These are phyloP conservation scores for Suillus variegatus DNA, from an alignment of 768 basidiomycete genomes.

Conservation along the genomic window DNA sequence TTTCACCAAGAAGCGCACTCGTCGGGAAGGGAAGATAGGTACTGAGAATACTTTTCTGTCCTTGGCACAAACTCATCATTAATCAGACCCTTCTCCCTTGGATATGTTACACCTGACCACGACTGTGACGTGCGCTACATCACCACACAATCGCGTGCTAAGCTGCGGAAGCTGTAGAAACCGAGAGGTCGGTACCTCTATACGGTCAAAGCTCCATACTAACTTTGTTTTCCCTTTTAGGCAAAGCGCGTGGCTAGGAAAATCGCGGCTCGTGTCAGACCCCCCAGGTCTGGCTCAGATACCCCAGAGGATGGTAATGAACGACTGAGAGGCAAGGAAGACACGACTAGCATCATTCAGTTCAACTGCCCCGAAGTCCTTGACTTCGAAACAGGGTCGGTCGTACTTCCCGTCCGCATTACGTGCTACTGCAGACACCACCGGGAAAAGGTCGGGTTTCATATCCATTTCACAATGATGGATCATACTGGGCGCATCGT, in stretches of 20 bases:
- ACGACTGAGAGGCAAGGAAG: slow-evolving; percentile 50
- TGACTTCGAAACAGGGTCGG: slow-evolving; percentile 86
- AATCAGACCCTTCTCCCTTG: slow-evolving; percentile 61
- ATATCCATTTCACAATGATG: slow-evolving; percentile 84
- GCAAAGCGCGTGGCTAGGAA: slow-evolving; percentile 91
- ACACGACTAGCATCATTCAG: slow-evolving; percentile 84
- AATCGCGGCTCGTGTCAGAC: slow-evolving; percentile 80
- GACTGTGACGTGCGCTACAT: slow-evolving; percentile 77
- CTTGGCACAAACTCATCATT: slow-evolving; percentile 21
- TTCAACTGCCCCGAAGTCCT: slow-evolving; percentile 93
- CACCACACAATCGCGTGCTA: slow-evolving; percentile 73
- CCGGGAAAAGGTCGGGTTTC: slow-evolving; percentile 94
- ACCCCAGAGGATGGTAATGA: slow-evolving; percentile 58
- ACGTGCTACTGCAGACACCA: slow-evolving; percentile 99
- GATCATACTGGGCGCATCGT: slow-evolving; percentile 79
- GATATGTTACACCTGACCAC: slow-evolving; percentile 74
- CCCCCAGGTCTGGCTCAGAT: slow-evolving; percentile 75
- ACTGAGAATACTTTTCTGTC: slow-evolving; percentile 19
- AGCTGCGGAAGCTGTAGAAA: slow-evolving; percentile 88
- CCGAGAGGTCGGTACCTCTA: slow-evolving; percentile 63
- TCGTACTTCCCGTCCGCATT: slow-evolving; percentile 89
- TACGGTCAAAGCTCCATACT: slow-evolving; percentile 12
- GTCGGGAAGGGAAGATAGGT: slow-evolving; percentile 86
- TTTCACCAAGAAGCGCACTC: slow-evolving; percentile 80
- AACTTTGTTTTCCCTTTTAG: slow-evolving; percentile 37